These are phyloP conservation scores for Salvia rosmarinus DNA, from an alignment of 257 asterid species.

Conservation along the genomic window DNA sequence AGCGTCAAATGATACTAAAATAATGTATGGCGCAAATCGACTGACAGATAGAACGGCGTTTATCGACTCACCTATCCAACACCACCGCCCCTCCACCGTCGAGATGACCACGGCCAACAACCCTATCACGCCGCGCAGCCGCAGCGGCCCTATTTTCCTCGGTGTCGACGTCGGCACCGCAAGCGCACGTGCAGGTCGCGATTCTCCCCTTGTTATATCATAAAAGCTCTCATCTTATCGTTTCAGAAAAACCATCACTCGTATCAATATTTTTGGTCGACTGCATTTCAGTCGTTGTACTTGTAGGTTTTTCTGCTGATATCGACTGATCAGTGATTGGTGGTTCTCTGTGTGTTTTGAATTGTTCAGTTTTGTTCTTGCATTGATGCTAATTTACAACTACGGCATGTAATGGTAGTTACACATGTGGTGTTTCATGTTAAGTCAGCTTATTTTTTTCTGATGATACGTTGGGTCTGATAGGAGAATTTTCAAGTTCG, in stretches of 20 bases:
- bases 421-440: neutral
- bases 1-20: neutral
- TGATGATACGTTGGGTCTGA: constrained; percentile 13
- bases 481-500: constrained; percentile 7
- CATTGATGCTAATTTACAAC: constrained; percentile 19
- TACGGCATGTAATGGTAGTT: neutral
- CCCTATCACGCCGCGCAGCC: constrained; percentile 44
- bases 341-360: neutral
- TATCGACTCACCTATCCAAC: constrained; percentile 29
- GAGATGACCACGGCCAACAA: constrained; percentile 66
- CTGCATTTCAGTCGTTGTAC: constrained; percentile 15
- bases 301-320: neutral
- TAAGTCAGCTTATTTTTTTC: neutral
- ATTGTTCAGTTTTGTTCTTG: constrained; percentile 6
- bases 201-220: constrained; percentile 16
- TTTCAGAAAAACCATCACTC: neutral
- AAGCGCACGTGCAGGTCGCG: constrained; percentile 94
- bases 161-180: constrained; percentile 99
- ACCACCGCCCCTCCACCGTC: constrained; percentile 44
- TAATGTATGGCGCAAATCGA: constrained; percentile 48
- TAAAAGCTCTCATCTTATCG: neutral
- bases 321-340: neutral
- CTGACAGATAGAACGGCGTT: constrained; percentile 41
- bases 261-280: neutral
- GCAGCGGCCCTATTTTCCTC: constrained; percentile 61